A percentile compares a stretch with the other conserved stretches of the same genome.
phyloP scores from a whole-genome alignment of 305 asterid genomes.

The Solanum chacoense region DNA sequence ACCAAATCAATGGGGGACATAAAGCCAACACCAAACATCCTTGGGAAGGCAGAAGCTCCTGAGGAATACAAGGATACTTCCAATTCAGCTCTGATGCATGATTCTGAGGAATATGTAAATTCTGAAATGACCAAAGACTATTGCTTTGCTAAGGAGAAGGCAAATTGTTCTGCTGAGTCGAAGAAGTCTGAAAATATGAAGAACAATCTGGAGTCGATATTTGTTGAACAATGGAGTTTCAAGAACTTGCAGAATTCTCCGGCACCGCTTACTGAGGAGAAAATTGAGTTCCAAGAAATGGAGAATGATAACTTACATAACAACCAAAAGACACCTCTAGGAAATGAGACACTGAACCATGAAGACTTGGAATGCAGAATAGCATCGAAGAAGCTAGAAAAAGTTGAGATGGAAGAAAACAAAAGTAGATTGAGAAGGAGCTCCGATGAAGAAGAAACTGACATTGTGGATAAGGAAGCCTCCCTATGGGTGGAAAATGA shows the following conservation, averaged over 20 bases:
- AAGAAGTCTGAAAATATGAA: constrained; percentile 16
- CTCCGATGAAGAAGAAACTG: constrained; percentile 29
- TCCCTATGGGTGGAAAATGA: constrained; percentile 19
- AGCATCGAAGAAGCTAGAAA: constrained; percentile 8
- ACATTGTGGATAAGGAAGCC: constrained; percentile 17
- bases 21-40: constrained; percentile 16
- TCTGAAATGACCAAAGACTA: constrained; percentile 18
- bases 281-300: constrained; percentile 11
- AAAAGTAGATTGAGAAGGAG: constrained; percentile 14
- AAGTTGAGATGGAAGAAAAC: constrained; percentile 18
- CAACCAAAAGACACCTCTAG: constrained; percentile 10
- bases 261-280: constrained; percentile 8
- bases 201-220: constrained; percentile 10
- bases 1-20: not conserved
- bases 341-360: constrained; percentile 1
- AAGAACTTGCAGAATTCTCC: constrained; percentile 14
- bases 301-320: constrained; percentile 12
- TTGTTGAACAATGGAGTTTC: constrained; percentile 10
- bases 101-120: constrained; percentile 11
- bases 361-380: constrained; percentile 13
- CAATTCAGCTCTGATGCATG: constrained; percentile 8
- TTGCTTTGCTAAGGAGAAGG: constrained; percentile 12
- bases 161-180: constrained; percentile 13
- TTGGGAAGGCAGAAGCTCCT: constrained; percentile 15
- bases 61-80: constrained; percentile 14